Conservation (phyloP, 176 grass and related monocot species). For the Eragrostis nindensis region DNA sequence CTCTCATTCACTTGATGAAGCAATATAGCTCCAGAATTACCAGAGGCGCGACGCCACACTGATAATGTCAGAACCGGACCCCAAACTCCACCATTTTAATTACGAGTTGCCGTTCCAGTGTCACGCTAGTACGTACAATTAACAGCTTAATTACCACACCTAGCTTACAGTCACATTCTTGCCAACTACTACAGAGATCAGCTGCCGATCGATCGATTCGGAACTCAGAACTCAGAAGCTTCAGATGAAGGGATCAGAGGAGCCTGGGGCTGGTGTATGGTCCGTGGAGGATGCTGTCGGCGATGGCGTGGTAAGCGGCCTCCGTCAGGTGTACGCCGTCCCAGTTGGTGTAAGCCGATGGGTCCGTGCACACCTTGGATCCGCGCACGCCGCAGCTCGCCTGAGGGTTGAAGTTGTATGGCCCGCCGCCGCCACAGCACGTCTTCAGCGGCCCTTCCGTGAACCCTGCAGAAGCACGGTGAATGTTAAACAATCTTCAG, state of each 20-base stretch:
- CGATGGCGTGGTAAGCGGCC: constrained; percentile 77
- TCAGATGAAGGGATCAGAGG: constrained; percentile 27
- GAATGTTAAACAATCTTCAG: neutral
- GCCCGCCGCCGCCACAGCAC: constrained; percentile 80
- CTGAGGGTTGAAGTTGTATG: constrained; percentile 83
- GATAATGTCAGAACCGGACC: neutral
- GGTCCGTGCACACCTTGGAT: constrained; percentile 69
- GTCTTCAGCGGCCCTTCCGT: constrained; percentile 60
- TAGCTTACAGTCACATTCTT: constrained; percentile 19
- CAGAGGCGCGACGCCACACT: neutral
- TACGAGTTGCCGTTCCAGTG: constrained; percentile 14
- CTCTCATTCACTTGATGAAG: too few relatives aligned
- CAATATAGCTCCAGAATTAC: neutral
- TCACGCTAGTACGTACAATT: neutral
- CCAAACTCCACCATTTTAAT: neutral
- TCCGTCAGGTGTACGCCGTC: constrained; percentile 89
- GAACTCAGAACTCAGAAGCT: neutral
- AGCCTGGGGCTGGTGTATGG: constrained; percentile 69
- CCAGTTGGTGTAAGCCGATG: constrained; percentile 79
- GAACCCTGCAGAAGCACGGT: constrained; percentile 56
- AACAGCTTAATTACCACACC: constrained; percentile 9
- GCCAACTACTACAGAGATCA: neutral
- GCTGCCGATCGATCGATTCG: neutral
- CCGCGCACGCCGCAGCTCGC: constrained; percentile 65
- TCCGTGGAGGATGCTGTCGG: constrained; percentile 62